Evolutionary conservation across 2,329 filamentous ascomycete genomes (phyloP), one percentile per base, ranked within the genome.

Genomic region (Calonectria pseudoturangicola): DNA sequence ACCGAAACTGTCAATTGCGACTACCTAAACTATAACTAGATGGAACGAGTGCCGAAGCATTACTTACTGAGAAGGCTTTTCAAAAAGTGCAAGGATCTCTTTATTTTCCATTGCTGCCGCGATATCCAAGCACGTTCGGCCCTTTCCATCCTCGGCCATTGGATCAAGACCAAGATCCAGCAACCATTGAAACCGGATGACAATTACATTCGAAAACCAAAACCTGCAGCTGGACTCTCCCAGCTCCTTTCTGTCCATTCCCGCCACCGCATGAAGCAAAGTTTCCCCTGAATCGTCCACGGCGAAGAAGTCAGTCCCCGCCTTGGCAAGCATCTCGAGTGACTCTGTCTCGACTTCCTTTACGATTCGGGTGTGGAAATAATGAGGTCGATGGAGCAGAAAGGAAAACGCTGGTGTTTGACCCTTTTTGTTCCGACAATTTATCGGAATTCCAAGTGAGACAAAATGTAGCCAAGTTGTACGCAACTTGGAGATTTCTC

Each of bases 91-190:
- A 5, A 60, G 33, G 36, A 60, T 60, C 9, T 6, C 2, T 1
- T 60, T 18, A 6, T 60, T 60, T 15, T 60, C 54, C 15, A 41
- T 60, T 3, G 54, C 54, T 2, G 54, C 54, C 27, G 54, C 54
- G 15, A 60, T 36, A 60, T 60, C 54, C 54, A 60, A 27, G 3
- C 33, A 18, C 7, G 54, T 60, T 21, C 54, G 54, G 2, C 33
- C 27, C 33, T 60, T 60, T 2, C 7, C 33, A 27, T 60, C 54
- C 33, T 60, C 54, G 15, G 54, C 54, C 54, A 60, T 60, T 3
- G 54, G 54, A 41, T 60, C 54, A 10, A 60, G 33, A 12, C 54
- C 54, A 0, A 2, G 21, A 16, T 27, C 54, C 25, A 41, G 12
- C 54, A 60, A 27, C 54, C 54, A 41, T 39, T 18, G 33, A 18